A percentile compares a stretch with the other conserved stretches of the same genome.
These are phyloP conservation scores for Aspergillus fumigatus DNA, from an alignment of 2,329 filamentous ascomycete genomes.

Conservation along the genomic window DNA sequence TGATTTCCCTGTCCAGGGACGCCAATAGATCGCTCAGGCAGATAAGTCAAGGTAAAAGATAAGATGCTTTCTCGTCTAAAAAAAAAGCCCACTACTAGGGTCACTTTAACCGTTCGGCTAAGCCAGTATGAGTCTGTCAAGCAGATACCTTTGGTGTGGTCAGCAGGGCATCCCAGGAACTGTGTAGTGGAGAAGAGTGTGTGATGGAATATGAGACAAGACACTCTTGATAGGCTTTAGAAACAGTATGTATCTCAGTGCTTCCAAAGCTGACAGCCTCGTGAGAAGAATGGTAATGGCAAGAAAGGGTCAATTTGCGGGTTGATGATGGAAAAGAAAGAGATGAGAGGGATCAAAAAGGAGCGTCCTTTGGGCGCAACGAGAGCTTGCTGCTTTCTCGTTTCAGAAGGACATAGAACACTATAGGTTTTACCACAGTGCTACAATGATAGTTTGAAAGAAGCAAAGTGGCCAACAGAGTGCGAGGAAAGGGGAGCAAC, in stretches of 20 bases:
- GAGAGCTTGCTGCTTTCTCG: background rate
- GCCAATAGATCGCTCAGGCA: background rate
- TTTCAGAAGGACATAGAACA: background rate
- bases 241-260: no score
- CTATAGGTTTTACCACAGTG: background rate
- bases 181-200: background rate
- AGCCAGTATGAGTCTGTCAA: background rate
- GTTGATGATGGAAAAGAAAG: background rate
- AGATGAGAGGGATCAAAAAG: background rate
- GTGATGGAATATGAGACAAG: background rate
- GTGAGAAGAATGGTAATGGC: background rate
- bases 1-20: slow-evolving; percentile 2
- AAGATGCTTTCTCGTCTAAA: slow-evolving; percentile 1
- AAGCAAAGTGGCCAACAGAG: background rate
- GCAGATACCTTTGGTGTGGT: background rate
- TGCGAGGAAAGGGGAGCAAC: background rate
- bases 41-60: background rate
- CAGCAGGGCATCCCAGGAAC: background rate
- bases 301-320: background rate
- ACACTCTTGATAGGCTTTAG: background rate
- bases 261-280: background rate
- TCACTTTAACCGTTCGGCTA: background rate
- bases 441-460: background rate
- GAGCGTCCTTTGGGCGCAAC: background rate
- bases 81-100: background rate